Base-by-base conservation (phyloP, 2,329 filamentous ascomycete genomes). In the Thyridium curvatum region DNA sequence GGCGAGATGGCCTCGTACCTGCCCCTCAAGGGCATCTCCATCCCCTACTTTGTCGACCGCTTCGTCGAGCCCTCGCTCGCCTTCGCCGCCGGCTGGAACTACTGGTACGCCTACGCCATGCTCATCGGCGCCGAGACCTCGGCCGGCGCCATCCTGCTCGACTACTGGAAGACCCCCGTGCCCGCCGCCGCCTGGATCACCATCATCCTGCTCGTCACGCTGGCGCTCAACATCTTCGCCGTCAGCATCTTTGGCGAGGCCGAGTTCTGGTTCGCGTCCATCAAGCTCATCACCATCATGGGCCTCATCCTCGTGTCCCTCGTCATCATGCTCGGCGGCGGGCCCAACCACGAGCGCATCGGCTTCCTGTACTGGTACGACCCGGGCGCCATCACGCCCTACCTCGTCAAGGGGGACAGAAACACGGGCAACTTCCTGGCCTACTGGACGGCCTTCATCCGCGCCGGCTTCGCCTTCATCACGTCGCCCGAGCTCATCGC, bases 61-160 rank as follows among this genome's bases (percentile, higher is more conserved):
- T 78, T 74, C 40, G 66, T 78, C 43, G 73, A 77, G 36, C 65
- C 67, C 2, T 74, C 69, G 26, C 56, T 77, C 17, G 69, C 66
- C n/a, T 79, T 79, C 44, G 74, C 75, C 8, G 61, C 65, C 30
- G 75, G 72, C 2, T 78, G 72, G 72, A 78, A 77, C 43, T 80
- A 81, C 56, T 79, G 74, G 68, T 79, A 80, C 48, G 72, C 73
- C 3, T 79, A 79, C 47, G 62, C 70, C 10, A 77, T 81, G 42
- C 60, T 77, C 2, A 64, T 79, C 17, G 75, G 69, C 2, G 71
- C 74, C 33, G 76, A 82, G 54, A 66, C 73, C 13, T 74, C 72
- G 0, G 77, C 77, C 2, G 74, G 72, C 21, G 68, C 68, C 14
- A 69, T 81, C 42, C 62, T 82, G 16, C 65, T 82, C 39, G 65